Evolutionary conservation across 139 green algal species (phyloP).

Genomic region (Picochlorum sp.): DNA sequence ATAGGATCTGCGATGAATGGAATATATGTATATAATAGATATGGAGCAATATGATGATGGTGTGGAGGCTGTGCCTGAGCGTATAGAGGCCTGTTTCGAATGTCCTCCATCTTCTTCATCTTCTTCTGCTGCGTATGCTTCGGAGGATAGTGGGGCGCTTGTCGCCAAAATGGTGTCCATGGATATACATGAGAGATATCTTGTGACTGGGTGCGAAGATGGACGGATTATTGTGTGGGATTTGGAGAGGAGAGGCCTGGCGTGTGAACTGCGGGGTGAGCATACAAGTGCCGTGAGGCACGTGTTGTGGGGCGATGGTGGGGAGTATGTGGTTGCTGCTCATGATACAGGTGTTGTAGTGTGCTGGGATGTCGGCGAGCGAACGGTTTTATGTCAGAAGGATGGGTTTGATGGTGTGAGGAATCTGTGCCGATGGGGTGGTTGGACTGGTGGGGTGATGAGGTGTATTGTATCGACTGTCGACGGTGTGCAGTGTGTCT

Average conservation of each 20-base stretch:
- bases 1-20: too few species aligned
- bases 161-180: too few species aligned
- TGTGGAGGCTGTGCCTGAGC: neutral
- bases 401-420: too few species aligned
- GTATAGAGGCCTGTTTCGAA: neutral
- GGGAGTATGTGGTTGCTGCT: too few species aligned
- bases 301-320: neutral
- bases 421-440: too few species aligned
- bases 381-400: too few species aligned
- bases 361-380: too few species aligned
- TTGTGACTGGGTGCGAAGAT: neutral
- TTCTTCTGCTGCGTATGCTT: too few species aligned
- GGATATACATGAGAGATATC: neutral
- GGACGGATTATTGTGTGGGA: neutral
- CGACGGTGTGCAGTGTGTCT: neutral
- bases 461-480: neutral
- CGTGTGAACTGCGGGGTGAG: neutral
- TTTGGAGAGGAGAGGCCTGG: neutral
- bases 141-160: too few species aligned
- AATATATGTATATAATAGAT: too few species aligned
- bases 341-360: too few species aligned
- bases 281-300: neutral
- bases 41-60: neutral
- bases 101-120: neutral
- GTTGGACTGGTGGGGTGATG: too few species aligned